Evolutionary conservation across 108 stramenopile species (phyloP), one percentile per base, ranked within the genome.

Genomic region (Cyclotella sp.): DNA sequence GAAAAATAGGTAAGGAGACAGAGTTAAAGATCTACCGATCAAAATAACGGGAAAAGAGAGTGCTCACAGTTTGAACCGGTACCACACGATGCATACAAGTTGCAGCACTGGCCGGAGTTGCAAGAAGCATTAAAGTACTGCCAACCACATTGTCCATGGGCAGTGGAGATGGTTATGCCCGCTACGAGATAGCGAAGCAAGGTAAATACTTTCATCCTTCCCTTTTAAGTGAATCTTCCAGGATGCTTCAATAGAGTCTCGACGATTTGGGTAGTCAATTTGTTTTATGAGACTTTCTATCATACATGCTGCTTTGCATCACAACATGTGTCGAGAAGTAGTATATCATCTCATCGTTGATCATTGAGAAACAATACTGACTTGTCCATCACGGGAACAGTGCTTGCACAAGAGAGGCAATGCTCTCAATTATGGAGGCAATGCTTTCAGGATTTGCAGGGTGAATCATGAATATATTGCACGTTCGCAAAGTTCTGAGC

Each of bases 31-130:
- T n/a, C n/a, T n/a, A n/a, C n/a, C n/a, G n/a, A n/a, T n/a, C n/a
- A n/a, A n/a, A n/a, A n/a, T n/a, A n/a, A n/a, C n/a, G n/a, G n/a
- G n/a, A n/a, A n/a, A n/a, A n/a, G n/a, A n/a, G 24, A 21, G 12
- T 58, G 26, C 55, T 58, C 26, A 58, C 55, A 58, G 16, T 58
- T 58, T 26, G 19, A 0, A 58, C 55, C 55, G 13, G 26, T 27
- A 2, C 55, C 55, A 58, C 55, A 58, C 26, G 12, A 26, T 58
- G 19, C 55, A 21, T 26, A 13, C 55, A 58, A 13, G 10, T 24
- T 5, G 55, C 55, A 58, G 26, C 55, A 58, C 22, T 51, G 16
- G 49, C 26, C 26, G 7, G 24, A 6, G 24, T 3, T 27, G 24
- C 55, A 58, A 58, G 3, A 1, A 26, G 12, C 13, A 9, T 58